Conservation (phyloP, 2,329 filamentous ascomycete genomes). For the Exophiala sp. region DNA sequence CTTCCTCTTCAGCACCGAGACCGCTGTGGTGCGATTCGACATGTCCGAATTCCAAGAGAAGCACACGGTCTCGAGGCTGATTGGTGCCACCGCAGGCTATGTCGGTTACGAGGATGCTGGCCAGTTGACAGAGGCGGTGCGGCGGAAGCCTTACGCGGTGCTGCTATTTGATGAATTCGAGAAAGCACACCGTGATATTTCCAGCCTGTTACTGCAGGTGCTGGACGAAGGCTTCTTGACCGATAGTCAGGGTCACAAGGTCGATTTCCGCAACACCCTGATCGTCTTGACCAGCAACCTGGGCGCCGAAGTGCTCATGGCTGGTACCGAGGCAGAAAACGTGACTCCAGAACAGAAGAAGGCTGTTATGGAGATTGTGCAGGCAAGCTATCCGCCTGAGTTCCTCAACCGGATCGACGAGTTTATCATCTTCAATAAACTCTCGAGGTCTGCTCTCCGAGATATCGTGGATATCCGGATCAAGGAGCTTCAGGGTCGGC, state of each 20-base stretch:
- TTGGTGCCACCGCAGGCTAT: conserved; percentile 88
- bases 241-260: conserved; percentile 89
- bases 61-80: conserved; percentile 87
- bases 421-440: conserved; percentile 90
- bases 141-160: conserved; percentile 90
- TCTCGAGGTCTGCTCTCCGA: conserved; percentile 69
- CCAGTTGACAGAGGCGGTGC: conserved; percentile 89
- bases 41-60: conserved; percentile 99
- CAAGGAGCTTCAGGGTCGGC: conserved; percentile 70
- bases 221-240: conserved; percentile 95
- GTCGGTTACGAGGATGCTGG: conserved; percentile 96
- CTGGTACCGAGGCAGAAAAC: conserved; percentile 56
- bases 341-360: conserved; percentile 67
- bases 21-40: conserved; percentile 87
- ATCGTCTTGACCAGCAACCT: conserved; percentile 96
- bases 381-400: conserved; percentile 70
- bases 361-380: conserved; percentile 83
- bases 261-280: conserved; percentile 94
- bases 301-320: conserved; percentile 84
- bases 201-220: conserved; percentile 82
- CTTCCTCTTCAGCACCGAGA: conserved; percentile 89
- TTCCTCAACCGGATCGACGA: conserved; percentile 96
- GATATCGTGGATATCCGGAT: conserved; percentile 94
- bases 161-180: conserved; percentile 96
- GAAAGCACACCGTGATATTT: conserved; percentile 94